Evolutionary conservation across 2,329 filamentous ascomycete genomes (phyloP), one percentile per base, ranked within the genome.

Genomic region (Podosphaera xanthii): DNA sequence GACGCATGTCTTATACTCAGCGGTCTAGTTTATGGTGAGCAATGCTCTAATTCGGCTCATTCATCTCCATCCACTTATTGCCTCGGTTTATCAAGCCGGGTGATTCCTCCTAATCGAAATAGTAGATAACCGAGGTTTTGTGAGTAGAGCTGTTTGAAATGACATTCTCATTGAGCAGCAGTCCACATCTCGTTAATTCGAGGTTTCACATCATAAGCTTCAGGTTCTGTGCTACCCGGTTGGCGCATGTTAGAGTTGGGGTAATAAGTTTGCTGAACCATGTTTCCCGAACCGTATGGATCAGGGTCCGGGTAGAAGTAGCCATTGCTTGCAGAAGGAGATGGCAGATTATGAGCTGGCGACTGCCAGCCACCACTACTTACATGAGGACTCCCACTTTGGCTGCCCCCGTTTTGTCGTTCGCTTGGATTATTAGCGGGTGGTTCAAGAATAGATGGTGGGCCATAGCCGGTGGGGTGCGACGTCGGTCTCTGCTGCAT

Each of bases 301-400:
- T 94, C 88, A 0, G 87, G 86, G 65, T 96, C 94, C 6, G 84
- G 81, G 68, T 94, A 95, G 62, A 86, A 82, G 63, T 88, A 90
- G 62, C 76, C 76, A 57, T 79, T 81, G 52, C 77, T 79, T 52
- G 74, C 72, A 38, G 72, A 74, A 62, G 89, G 85, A 7, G 85
- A 84, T 8, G 84, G 81, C 64, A 69, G 68, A 38, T 61, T 66
- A 33, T 90, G 86, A 1, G 83, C 81, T 3, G 89, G 89, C 3
- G 89, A 94, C 64, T 88, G 86, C 90, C 91, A 96, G 59, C 87
- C 86, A 62, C 74, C 72, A 57, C 59, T 67, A 49, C 74, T 72
- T 81, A 95, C 87, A 70, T 96, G 90, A 57, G 91, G 90, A 70
- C 89, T 95, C 58, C 86, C 86, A 60, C 76, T 81, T n/a, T 80